A percentile compares a stretch with the other conserved stretches of the same genome.
Conservation (phyloP, 768 basidiomycete genomes). For the Suillus fuscotomentosus region DNA sequence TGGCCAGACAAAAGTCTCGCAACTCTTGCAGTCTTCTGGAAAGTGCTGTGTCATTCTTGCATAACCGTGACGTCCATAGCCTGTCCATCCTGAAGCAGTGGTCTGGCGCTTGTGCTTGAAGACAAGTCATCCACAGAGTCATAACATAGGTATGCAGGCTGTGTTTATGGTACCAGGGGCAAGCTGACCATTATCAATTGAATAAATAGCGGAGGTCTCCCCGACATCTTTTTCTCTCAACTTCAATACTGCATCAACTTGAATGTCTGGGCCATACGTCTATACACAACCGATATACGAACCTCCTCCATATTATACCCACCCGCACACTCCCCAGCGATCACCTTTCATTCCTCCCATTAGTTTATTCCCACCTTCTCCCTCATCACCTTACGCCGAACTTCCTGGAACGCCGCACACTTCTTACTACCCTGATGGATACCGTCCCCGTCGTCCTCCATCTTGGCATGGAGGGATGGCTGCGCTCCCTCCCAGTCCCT, state of each 20-base stretch:
- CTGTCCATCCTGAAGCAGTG: neutral
- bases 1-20: neutral
- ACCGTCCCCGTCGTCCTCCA: constrained; percentile 34
- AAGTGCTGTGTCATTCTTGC: neutral
- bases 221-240: neutral
- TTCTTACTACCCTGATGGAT: constrained; percentile 20
- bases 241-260: neutral
- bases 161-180: neutral
- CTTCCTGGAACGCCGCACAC: constrained; percentile 28
- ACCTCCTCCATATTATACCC: constrained; percentile 34
- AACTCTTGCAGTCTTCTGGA: neutral
- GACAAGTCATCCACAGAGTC: neutral
- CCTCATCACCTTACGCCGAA: constrained; percentile 29
- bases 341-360: constrained; percentile 46
- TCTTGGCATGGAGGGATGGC: constrained; percentile 42
- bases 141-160: neutral
- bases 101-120: no score
- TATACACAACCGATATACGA: constrained; percentile 39
- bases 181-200: neutral
- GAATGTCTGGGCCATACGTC: constrained; percentile 42
- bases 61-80: neutral
- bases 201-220: neutral
- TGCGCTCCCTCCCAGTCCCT: constrained; percentile 17
- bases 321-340: constrained; percentile 29
- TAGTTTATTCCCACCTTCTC: constrained; percentile 37